Evolutionary conservation across 495 filamentous ascomycete species (phyloP).

Genomic region (Penicillium canescens): DNA sequence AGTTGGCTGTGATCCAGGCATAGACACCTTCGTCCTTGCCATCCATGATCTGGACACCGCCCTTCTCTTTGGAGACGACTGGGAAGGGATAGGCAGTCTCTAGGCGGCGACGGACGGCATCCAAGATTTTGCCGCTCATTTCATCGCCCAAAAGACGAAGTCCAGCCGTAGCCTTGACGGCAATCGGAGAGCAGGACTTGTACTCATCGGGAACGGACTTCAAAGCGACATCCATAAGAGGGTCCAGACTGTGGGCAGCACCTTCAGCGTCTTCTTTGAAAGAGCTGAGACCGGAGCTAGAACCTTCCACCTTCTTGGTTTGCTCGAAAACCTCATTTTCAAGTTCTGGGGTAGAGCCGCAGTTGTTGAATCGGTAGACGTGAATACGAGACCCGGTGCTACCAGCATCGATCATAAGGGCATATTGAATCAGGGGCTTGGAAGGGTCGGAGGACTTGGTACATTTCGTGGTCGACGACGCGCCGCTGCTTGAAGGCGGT

Average conservation of each 20-base stretch:
- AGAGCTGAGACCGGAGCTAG: slow-evolving; percentile 76
- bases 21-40: slow-evolving; percentile 97
- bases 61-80: slow-evolving; percentile 78
- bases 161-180: slow-evolving; percentile 95
- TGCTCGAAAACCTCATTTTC: slow-evolving; percentile 89
- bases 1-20: slow-evolving; percentile 98
- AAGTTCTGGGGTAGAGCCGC: slow-evolving; percentile 90
- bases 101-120: slow-evolving; percentile 79
- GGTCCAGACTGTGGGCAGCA: slow-evolving; percentile 86
- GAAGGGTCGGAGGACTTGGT: slow-evolving; percentile 75
- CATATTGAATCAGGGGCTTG: slow-evolving; percentile 95
- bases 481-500: slow-evolving; percentile 20
- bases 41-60: slow-evolving; percentile 93
- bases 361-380: slow-evolving; percentile 99
- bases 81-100: slow-evolving; percentile 93
- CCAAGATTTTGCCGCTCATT: slow-evolving; percentile 77
- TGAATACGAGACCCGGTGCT: slow-evolving; percentile 98
- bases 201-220: slow-evolving; percentile 80
- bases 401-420: slow-evolving; percentile 97
- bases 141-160: slow-evolving; percentile 82
- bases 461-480: slow-evolving; percentile 61
- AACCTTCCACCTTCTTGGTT: slow-evolving; percentile 74
- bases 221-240: slow-evolving; percentile 82
- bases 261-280: slow-evolving; percentile 81
- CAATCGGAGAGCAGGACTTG: slow-evolving; percentile 83